Evolutionary conservation across 2,329 filamentous ascomycete species (phyloP).

Genomic region (Chlorencoelia australis): DNA sequence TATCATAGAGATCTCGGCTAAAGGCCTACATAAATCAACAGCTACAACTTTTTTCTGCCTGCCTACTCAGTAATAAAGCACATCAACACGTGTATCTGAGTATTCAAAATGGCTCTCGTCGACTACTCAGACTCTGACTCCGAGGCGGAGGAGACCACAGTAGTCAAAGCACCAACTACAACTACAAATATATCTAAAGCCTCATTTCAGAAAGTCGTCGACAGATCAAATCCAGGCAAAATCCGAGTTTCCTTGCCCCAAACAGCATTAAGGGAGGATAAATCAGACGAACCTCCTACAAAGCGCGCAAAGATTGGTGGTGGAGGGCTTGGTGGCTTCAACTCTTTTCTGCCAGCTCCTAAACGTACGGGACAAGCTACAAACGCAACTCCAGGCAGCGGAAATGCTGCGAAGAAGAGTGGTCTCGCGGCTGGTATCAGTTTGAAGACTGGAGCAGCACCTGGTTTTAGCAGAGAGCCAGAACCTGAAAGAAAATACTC

Average conservation of each 20-base stretch:
- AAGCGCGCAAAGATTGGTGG: conserved; percentile 58
- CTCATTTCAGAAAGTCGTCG: conserved; percentile 69
- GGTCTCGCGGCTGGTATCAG: conserved; percentile 47
- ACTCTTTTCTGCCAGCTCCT: conserved; percentile 75
- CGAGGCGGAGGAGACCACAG: conserved; percentile 37
- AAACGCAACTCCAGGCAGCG: conserved; percentile 26
- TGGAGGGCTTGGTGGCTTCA: conserved; percentile 69
- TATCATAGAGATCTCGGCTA: conserved; percentile 3
- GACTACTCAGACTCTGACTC: conserved; percentile 58
- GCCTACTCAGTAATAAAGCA: no score
- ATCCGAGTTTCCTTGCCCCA: conserved; percentile 71
- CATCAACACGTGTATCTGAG: no score
- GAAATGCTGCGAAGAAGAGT: conserved; percentile 20
- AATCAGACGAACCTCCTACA: conserved; percentile 47
- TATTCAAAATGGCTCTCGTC: conserved; percentile 57
- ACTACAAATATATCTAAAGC: conserved; percentile 38
- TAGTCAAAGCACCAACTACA: conserved; percentile 24
- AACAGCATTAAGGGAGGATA: conserved; percentile 30
- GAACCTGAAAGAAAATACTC: conserved; percentile 18
- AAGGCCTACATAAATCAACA: no score
- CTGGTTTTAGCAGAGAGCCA: conserved; percentile 63
- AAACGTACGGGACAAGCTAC: conserved; percentile 46
- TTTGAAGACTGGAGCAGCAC: conserved; percentile 73
- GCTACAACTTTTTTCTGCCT: conserved; percentile 11
- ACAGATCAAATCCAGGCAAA: conserved; percentile 71